Conservation (phyloP, 345 rosid species). For the Salix viminalis region DNA sequence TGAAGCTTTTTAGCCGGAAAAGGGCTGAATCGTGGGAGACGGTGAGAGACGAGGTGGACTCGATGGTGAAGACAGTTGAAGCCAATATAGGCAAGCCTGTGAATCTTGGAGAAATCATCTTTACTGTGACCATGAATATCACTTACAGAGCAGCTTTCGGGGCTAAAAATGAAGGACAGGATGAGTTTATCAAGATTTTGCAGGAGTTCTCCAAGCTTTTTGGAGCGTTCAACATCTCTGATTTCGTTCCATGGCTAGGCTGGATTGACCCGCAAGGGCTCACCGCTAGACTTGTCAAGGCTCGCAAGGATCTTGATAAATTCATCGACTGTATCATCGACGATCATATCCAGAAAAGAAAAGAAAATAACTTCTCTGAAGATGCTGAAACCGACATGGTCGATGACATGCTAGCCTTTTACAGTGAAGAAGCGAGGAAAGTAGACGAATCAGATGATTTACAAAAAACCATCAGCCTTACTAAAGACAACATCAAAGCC, state of each 20-base stretch:
- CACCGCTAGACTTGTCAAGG: conserved; percentile 46
- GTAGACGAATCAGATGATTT: conserved; percentile 51
- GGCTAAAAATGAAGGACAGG: conserved; percentile 54
- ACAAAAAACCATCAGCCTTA: conserved; percentile 57
- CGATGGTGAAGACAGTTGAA: conserved; percentile 36
- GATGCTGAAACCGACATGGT: conserved; percentile 70
- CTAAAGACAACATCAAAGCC: conserved; percentile 79
- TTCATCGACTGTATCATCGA: conserved; percentile 78
- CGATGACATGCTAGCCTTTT: conserved; percentile 75
- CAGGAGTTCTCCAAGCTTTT: conserved; percentile 94
- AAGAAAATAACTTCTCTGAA: conserved; percentile 8
- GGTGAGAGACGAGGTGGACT: conserved; percentile 77
- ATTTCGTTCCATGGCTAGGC: conserved; percentile 65
- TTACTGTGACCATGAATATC: conserved; percentile 65
- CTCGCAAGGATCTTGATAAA: conserved; percentile 59
- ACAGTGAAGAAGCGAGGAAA: conserved; percentile 49
- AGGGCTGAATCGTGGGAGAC: conserved; percentile 94
- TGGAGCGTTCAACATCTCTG: conserved; percentile 87
- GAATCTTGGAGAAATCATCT: conserved; percentile 73
- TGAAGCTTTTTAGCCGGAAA: conserved; percentile 87
- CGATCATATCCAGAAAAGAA: conserved; percentile 58
- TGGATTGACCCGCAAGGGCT: conserved; percentile 77
- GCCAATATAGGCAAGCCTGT: conserved; percentile 43
- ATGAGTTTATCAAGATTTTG: conserved; percentile 65
- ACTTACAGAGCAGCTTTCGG: conserved; percentile 87